A percentile compares a stretch with the other conserved stretches of the same genome.
Evolutionary conservation across 805 yeast species (phyloP).

Genomic region (Debaryomyces maramus): DNA sequence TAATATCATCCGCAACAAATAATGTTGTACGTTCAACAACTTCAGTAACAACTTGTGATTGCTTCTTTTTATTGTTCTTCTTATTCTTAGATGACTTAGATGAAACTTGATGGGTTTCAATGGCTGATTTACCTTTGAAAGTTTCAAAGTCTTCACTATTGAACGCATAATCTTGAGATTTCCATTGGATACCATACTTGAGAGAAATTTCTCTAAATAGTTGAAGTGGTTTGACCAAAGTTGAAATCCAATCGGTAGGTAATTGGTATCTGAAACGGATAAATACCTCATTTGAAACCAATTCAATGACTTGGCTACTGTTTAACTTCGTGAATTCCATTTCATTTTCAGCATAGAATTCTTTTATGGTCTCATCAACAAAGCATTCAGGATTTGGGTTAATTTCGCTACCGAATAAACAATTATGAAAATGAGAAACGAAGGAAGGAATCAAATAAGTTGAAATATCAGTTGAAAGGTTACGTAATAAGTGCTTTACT

Average conservation of each 20-base stretch:
- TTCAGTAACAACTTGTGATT: constrained; percentile 9
- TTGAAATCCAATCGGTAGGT: constrained; percentile 47
- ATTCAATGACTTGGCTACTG: constrained; percentile 42
- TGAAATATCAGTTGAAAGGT: constrained; percentile 47
- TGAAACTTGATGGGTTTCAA: constrained; percentile 12
- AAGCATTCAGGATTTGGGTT: constrained; percentile 40
- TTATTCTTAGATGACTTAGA: constrained; percentile 30
- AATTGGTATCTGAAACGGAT: constrained; percentile 65
- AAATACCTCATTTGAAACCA: constrained; percentile 53
- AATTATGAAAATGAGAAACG: constrained; percentile 70
- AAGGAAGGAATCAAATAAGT: constrained; percentile 55
- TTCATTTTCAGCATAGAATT: constrained; percentile 43
- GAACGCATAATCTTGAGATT: constrained; percentile 49
- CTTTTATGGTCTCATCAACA: constrained; percentile 40
- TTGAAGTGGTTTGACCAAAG: constrained; percentile 38
- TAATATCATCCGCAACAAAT: constrained; percentile 60
- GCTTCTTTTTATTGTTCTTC: constrained; percentile 17
- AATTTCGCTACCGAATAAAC: constrained; percentile 56
- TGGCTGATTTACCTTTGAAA: constrained; percentile 25
- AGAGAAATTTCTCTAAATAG: constrained; percentile 69
- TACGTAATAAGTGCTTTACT: constrained; percentile 69
- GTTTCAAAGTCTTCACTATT: constrained; percentile 41
- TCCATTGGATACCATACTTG: constrained; percentile 88
- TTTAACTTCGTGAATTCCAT: constrained; percentile 47
- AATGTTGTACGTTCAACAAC: constrained; percentile 37